phyloP scores from a whole-genome alignment of 2,329 filamentous ascomycete species.

The Fusarium sarcochroum region DNA sequence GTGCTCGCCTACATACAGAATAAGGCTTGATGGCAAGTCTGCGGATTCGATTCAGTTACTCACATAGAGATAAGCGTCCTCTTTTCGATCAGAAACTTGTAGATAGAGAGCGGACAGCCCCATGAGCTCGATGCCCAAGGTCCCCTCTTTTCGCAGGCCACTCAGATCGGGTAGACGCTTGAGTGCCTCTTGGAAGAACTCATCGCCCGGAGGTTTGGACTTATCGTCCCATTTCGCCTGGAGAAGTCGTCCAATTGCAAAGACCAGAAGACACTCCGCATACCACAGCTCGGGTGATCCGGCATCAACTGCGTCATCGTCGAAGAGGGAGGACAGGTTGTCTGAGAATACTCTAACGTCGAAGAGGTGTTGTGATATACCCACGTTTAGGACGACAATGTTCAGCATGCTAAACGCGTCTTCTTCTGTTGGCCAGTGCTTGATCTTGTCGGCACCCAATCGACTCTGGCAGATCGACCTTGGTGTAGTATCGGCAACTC shows the following conservation, averaged over 20 bases:
- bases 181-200: constrained; percentile 34
- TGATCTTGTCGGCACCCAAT: not conserved
- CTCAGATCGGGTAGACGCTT: constrained; percentile 26
- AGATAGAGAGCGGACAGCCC: constrained; percentile 28
- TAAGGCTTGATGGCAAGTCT: not conserved
- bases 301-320: not conserved
- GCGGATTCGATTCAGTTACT: not conserved
- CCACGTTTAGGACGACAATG: constrained; percentile 31
- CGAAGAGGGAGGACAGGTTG: constrained; percentile 6
- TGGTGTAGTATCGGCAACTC: constrained; percentile 2
- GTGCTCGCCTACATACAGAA: constrained; percentile 21
- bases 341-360: constrained; percentile 30
- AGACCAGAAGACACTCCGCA: constrained; percentile 26
- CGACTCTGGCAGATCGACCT: not conserved
- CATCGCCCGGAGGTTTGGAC: constrained; percentile 25
- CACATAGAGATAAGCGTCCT: constrained; percentile 36
- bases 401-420: constrained; percentile 30
- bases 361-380: constrained; percentile 36
- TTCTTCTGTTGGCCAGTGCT: constrained; percentile 32
- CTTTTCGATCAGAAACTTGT: constrained; percentile 35
- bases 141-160: constrained; percentile 18
- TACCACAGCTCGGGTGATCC: constrained; percentile 23
- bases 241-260: constrained; percentile 28
- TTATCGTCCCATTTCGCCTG: constrained; percentile 21
- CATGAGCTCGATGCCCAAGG: constrained; percentile 30